Percentiles rank a stretch among this genome's conserved stretches.
Conservation (phyloP, 495 filamentous ascomycete genomes). For the Aspergillus ellipticus region DNA sequence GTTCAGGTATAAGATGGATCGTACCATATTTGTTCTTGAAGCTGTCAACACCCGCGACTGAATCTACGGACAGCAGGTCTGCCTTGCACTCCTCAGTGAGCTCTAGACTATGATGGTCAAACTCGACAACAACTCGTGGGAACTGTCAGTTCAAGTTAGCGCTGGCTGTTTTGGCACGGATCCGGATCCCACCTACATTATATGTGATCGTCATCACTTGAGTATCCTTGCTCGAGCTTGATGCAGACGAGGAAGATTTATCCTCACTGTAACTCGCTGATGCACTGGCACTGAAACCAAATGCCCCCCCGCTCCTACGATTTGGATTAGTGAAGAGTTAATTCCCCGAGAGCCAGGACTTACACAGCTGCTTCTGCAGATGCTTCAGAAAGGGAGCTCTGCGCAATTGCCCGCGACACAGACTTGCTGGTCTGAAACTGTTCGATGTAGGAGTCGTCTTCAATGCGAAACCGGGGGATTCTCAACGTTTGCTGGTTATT, state of each 20-base stretch:
- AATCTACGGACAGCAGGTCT: background rate
- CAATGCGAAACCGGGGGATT: slow-evolving; percentile 6
- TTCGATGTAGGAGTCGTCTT: slow-evolving; percentile 9
- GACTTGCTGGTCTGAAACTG: slow-evolving; percentile 1
- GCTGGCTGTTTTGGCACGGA: too few relatives aligned
- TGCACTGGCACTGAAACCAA: slow-evolving; percentile 1
- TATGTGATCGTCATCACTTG: slow-evolving; percentile 8
- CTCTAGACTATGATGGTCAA: slow-evolving; percentile 4
- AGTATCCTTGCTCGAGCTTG: background rate
- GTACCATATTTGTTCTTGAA: slow-evolving; percentile 13
- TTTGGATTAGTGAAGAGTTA: background rate
- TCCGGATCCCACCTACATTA: slow-evolving; percentile 4
- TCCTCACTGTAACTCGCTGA: background rate
- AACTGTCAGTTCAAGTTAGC: slow-evolving; percentile 8
- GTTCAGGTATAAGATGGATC: background rate
- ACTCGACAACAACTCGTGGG: slow-evolving; percentile 7
- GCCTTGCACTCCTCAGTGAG: slow-evolving; percentile 6
- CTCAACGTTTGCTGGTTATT: slow-evolving; percentile 2
- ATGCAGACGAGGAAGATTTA: background rate
- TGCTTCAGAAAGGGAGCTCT: slow-evolving; percentile 3
- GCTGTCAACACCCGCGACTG: background rate
- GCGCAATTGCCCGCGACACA: background rate
- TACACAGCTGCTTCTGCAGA: slow-evolving; percentile 8
- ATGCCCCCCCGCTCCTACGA: slow-evolving; percentile 2
- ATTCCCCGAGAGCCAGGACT: background rate